Evolutionary conservation across 2,329 filamentous ascomycete genomes (phyloP), one percentile per base, ranked within the genome.

Genomic region (Neonectria neomacrospora): DNA sequence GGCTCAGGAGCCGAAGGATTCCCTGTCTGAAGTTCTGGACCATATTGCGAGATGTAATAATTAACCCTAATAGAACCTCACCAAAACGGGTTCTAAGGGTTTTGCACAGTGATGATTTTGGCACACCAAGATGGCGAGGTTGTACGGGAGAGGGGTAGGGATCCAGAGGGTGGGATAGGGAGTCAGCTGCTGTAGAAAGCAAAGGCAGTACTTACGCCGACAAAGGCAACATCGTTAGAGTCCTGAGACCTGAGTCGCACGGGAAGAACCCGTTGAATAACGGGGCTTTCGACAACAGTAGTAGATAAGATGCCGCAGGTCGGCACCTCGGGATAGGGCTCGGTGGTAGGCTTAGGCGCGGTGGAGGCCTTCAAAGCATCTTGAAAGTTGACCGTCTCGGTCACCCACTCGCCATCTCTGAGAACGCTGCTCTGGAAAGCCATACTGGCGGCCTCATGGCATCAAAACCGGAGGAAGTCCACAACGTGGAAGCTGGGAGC

Each of bases 181-280:
- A 23, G 23, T 12, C 8, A 16, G 23, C 30, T 14, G 30, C 12
- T 14, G 11, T 32, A 6, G 26, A 34, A 23, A 61, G 30, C 16
- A 55, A 58, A 57, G 39, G 26, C 5, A 23, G 82, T 30, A 84
- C 88, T 79, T 83, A 91, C 89, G 57, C 94, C 92, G 61, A 99
- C 85, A 71, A 97, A 93, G 39, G 94, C 90, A 67, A 97, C 88
- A 80, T 98, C 94, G 70, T 96, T 94, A 64, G 89, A 83, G 45
- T 84, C 78, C 54, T 84, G 82, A 58, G 89, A 89, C 61, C 94
- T 86, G 63, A 98, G 82, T 63, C 90, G 88, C n/a, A 90, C 92
- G 12, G 94, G 92, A 14, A 97, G 81, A 45, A 97, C 90, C 82
- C 87, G 91, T 73, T 90, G 90, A 59, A 91, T 85, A 37, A 91